Conservation (phyloP, 78 protist genomes). For the Dictyostelium intermedium region DNA sequence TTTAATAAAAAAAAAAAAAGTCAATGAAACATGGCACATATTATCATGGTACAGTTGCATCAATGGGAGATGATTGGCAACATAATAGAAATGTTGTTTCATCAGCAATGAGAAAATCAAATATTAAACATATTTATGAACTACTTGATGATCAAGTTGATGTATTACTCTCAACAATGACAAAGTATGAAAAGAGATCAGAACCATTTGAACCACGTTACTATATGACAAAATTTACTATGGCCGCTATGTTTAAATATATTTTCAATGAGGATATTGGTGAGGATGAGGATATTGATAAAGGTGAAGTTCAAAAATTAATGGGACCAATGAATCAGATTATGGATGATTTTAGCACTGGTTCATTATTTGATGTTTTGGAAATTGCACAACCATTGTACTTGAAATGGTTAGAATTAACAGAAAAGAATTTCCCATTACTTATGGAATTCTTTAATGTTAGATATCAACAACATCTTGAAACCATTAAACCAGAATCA, state of each 20-base stretch:
- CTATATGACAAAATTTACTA: not conserved
- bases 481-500: not conserved
- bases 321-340: not conserved
- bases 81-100: conserved; percentile 6
- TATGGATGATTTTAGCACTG: not conserved
- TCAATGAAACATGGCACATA: not conserved
- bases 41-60: conserved; percentile 7
- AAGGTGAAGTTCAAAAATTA: not conserved
- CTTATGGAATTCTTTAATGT: too few relatives aligned
- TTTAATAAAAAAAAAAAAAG: not conserved
- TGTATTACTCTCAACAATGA: not conserved
- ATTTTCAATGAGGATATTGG: conserved; percentile 4
- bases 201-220: not conserved
- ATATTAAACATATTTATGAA: conserved; percentile 15
- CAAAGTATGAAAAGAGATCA: too few relatives aligned
- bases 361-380: not conserved
- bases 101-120: conserved; percentile 7
- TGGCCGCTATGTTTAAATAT: not conserved
- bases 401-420: not conserved
- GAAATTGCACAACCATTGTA: not conserved
- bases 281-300: not conserved
- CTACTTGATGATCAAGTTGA: not conserved
- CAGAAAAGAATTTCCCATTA: too few relatives aligned
- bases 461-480: not conserved
- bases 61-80: not conserved